Evolutionary conservation across 164 flowering plant genomes (phyloP).

Genomic region (Magnolia sinica): DNA sequence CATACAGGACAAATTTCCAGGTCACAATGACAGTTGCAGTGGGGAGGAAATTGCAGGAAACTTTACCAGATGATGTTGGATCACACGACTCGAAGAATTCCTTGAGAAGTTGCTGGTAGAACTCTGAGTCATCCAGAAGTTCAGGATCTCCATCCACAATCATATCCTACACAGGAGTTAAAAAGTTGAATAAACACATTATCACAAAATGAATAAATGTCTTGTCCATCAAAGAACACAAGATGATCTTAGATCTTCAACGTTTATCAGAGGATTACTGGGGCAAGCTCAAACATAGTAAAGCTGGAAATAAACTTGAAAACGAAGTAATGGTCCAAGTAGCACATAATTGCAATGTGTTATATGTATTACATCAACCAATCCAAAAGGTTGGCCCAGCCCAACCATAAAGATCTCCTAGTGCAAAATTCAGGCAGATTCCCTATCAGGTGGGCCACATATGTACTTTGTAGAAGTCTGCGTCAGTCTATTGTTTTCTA

Average conservation of each 20-base stretch:
- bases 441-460: too few species aligned
- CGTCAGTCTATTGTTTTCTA: too few species aligned
- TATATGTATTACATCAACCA: too few species aligned
- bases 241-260: neutral
- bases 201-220: neutral
- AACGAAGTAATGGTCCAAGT: too few species aligned
- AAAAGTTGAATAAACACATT: neutral
- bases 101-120: slow-evolving; percentile 85
- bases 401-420: too few species aligned
- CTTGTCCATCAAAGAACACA: neutral
- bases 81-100: slow-evolving; percentile 85
- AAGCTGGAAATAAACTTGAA: neutral
- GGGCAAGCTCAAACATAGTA: neutral
- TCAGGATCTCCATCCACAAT: slow-evolving; percentile 79
- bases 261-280: neutral
- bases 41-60: neutral
- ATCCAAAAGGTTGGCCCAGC: too few species aligned
- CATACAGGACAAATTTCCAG: too few species aligned
- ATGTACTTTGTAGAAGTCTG: too few species aligned
- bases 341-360: too few species aligned
- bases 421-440: too few species aligned
- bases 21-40: neutral
- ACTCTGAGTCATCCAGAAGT: slow-evolving; percentile 81
- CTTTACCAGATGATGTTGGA: slow-evolving; percentile 60
- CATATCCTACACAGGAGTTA: slow-evolving; percentile 33